Base-by-base conservation (phyloP, 2,329 filamentous ascomycete genomes). In the Trichoderma sp. region DNA sequence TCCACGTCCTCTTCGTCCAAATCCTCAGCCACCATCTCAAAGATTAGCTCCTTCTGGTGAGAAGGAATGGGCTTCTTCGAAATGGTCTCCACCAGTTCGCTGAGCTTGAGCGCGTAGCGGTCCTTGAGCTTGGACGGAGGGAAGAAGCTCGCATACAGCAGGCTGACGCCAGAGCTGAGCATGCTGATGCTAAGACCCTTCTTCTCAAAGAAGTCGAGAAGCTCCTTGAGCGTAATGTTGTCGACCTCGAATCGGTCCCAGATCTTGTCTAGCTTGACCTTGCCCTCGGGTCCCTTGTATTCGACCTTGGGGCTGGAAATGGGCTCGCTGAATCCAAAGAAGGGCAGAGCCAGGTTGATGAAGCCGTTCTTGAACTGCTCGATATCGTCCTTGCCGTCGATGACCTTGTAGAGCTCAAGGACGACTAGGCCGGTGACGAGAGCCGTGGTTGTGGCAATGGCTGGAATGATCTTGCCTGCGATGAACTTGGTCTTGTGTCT, bases 351-450 rank as follows among this genome's bases (percentile, higher is more conserved):
- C 72, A 99, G 82, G 82, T 99, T 99, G 81, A 98, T 86, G 80
- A 99, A 99, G 17, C 95, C 95, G 77, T 99, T 99, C 87, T 98
- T 98, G 89, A 96, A 99, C 81, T 98, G 92, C 82, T 98, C 95
- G 71, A 97, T 90, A 73, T 98, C 93, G n/a, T 86, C 88, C 85
- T 99, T 97, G 76, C 93, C 94, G 76, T 98, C 95, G 54, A 99
- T 85, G 71, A 99, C 87, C 88, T 99, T 99, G 89, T 92, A 97
- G 57, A 98, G 83, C 83, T 99, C 95, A 54, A 99, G 83, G 17
- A 96, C 87, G 64, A 99, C 93, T 54, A 99, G 85, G 68, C 95
- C 95, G 3, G 95, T 99, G 13, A 98, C 94, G 68, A 99, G 84
- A 3, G 95, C 94, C 3, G 95, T 99, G 0, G 95, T 98, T 3